Percentiles rank a stretch among this genome's conserved stretches.
phyloP scores from a whole-genome alignment of 2,329 filamentous ascomycete species.

The Colletotrichum cordylinicola region DNA sequence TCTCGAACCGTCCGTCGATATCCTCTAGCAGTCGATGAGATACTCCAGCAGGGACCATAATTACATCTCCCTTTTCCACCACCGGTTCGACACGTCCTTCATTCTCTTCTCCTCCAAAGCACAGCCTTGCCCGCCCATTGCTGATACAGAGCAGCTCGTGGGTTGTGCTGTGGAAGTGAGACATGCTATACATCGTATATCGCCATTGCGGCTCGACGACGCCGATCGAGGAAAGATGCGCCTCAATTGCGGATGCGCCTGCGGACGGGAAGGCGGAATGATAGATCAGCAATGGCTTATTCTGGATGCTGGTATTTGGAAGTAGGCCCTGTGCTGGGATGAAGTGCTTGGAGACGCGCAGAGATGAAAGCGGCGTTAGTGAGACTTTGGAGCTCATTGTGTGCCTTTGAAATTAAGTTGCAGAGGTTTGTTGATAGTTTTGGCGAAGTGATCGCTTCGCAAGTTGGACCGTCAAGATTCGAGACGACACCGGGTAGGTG shows the following conservation, averaged over 20 bases:
- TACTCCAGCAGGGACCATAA: conserved; percentile 71
- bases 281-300: conserved; percentile 71
- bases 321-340: conserved; percentile 63
- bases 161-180: conserved; percentile 71
- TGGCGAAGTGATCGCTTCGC: neutral
- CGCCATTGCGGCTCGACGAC: conserved; percentile 70
- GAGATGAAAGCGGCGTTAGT: conserved; percentile 45
- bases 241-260: conserved; percentile 57
- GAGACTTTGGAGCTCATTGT: neutral
- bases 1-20: conserved; percentile 58
- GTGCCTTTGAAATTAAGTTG: neutral
- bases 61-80: conserved; percentile 65
- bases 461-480: neutral
- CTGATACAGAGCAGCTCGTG: conserved; percentile 71
- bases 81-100: conserved; percentile 58
- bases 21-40: conserved; percentile 68
- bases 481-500: neutral
- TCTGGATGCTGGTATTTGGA: conserved; percentile 70
- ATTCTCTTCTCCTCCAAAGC: conserved; percentile 71
- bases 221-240: conserved; percentile 56
- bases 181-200: conserved; percentile 71
- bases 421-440: neutral
- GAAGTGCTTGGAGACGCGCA: conserved; percentile 61
- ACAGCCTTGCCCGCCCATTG: conserved; percentile 63
- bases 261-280: conserved; percentile 58